Percentiles rank a stretch among this genome's conserved stretches.
Conservation (phyloP, 2,329 filamentous ascomycete species). For the Simplicillium aogashimaense region DNA sequence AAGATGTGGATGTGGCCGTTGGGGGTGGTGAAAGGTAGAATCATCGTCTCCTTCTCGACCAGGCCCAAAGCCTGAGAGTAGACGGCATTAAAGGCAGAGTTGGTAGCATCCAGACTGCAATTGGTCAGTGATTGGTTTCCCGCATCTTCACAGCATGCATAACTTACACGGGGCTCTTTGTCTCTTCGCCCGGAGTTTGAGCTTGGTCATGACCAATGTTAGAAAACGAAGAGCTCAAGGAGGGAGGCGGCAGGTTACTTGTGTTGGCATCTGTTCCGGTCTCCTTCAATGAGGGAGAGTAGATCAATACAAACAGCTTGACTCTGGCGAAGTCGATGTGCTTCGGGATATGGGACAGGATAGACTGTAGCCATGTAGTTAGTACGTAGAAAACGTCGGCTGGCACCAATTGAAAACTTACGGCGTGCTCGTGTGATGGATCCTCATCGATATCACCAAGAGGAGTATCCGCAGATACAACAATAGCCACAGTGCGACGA, state of each 20-base stretch:
- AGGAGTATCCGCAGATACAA: constrained; percentile 70
- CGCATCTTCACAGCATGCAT: too few species aligned
- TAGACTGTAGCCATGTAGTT: constrained; percentile 43
- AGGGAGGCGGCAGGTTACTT: constrained; percentile 51
- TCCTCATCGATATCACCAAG: constrained; percentile 49
- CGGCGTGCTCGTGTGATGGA: constrained; percentile 66
- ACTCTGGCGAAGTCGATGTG: constrained; percentile 63
- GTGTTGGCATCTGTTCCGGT: constrained; percentile 38
- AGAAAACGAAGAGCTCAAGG: constrained; percentile 71
- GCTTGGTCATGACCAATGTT: constrained; percentile 71
- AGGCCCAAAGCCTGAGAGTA: constrained; percentile 70
- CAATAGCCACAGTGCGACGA: constrained; percentile 75
- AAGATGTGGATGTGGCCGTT: constrained; percentile 80
- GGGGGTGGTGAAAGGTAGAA: constrained; percentile 79
- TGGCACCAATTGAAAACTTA: constrained; percentile 35
- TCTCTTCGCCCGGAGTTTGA: constrained; percentile 55
- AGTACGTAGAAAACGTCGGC: constrained; percentile 7
- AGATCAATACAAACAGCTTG: constrained; percentile 82
- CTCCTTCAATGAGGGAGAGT: constrained; percentile 71
- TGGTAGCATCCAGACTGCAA: constrained; percentile 33
- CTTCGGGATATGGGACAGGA: constrained; percentile 79
- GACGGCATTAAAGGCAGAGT: constrained; percentile 64
- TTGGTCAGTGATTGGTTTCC: constrained; percentile 8
- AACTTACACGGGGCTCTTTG: constrained; percentile 46
- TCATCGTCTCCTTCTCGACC: constrained; percentile 76